Percentiles rank a stretch among this genome's conserved stretches.
Conservation (phyloP, 208 protist species). For the Trypanosomatidae sp. region DNA sequence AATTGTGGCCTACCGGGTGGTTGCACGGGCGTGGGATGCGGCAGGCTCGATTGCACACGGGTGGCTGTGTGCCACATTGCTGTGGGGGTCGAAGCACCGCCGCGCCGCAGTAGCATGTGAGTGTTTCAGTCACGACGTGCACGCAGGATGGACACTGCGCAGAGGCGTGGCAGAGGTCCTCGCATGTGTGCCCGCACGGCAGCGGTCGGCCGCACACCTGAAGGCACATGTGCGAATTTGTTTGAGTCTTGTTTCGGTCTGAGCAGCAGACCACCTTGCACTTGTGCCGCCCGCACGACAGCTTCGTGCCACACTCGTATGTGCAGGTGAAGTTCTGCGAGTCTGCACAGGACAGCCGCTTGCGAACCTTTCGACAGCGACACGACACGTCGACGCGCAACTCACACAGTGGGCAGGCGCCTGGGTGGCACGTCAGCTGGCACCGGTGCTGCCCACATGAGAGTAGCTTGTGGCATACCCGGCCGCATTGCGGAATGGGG, state of each 20-base stretch:
- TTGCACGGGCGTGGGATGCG: constrained; percentile 34
- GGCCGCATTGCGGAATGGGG: constrained; percentile 61
- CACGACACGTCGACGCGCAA: constrained; percentile 40
- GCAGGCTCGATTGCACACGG: constrained; percentile 58
- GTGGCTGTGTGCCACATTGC: constrained; percentile 65
- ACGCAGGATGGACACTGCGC: constrained; percentile 63
- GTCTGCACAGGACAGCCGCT: constrained; percentile 49
- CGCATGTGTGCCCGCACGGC: constrained; percentile 71
- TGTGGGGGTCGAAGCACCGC: constrained; percentile 62
- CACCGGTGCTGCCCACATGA: constrained; percentile 64
- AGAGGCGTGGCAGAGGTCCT: constrained; percentile 63
- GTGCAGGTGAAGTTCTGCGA: constrained; percentile 44
- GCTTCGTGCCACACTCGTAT: constrained; percentile 57
- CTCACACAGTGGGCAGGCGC: constrained; percentile 47
- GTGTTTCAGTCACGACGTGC: constrained; percentile 48
- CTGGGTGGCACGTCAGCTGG: constrained; percentile 49
- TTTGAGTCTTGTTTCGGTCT: constrained; percentile 40
- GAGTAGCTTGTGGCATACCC: constrained; percentile 58
- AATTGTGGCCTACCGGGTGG: constrained; percentile 51
- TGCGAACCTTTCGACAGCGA: constrained; percentile 49
- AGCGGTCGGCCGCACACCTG: constrained; percentile 59
- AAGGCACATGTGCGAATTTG: constrained; percentile 47
- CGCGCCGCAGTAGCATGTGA: constrained; percentile 59
- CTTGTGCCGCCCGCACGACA: constrained; percentile 76
- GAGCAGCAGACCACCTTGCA: constrained; percentile 63